Evolutionary conservation across 306 rosid genomes (phyloP), one percentile per base, ranked within the genome.

Genomic region (Vicia villosa): DNA sequence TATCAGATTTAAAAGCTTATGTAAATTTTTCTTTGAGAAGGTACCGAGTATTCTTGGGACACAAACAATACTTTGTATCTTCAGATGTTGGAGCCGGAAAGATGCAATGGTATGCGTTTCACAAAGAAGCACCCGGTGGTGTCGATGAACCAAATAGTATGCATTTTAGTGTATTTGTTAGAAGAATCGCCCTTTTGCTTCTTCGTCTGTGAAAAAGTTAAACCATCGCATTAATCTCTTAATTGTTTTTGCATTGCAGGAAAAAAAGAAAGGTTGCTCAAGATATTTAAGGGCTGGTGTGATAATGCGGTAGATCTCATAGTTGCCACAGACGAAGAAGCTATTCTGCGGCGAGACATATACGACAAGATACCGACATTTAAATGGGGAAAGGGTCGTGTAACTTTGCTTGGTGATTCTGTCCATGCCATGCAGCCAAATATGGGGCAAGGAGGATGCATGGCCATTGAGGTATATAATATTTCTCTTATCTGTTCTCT

Each of bases 361-460:
- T 95, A 81, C 38, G 99, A 95, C 67, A 86, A 84, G 70, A 80
- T 79, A 3, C 97, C 99, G 26, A 74, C 88, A 71, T 55, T 95
- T 6, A 83, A 83, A 13, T 95, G 99, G 99, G 97, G 99, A 72
- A 91, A 85, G 78, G 97, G 96, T 37, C 86, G 86, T 12, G 95
- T 89, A 63, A 95, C 96, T 60, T 82, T 95, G 83, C 96, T 95
- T 20, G 99, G 97, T 51, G 99, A 95, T 80, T 95, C 99, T 15
- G 86, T 95, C 46, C 99, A 95, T 84, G 99, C 99, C 74, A 95
- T 95, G 99, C 99, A 95, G 77, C 99, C 99, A 73, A 95, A 95
- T 81, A 65, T 95, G 92, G 97, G 96, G 37, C 99, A 95, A 82
- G 97, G 99, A 22, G 99, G 99, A 58, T 91, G 99, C 86, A 95